These are phyloP conservation scores for Neurospora hispaniola DNA, from an alignment of 495 filamentous ascomycete genomes.

Conservation along the genomic window DNA sequence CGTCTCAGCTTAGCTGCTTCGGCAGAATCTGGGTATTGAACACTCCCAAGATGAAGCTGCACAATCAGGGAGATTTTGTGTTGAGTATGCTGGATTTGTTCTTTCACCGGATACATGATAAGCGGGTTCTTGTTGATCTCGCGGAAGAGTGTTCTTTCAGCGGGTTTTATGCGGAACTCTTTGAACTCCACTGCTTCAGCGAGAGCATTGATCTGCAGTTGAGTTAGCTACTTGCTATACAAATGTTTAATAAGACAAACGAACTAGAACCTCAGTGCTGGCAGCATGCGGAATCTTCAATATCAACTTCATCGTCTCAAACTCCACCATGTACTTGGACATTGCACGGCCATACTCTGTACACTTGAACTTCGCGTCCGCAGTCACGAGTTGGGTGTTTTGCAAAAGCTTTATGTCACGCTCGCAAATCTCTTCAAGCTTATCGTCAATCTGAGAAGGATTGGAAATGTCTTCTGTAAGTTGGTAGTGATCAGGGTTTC, in stretches of 20 bases:
- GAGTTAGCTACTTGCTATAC: slow-evolving; percentile 21
- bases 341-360: slow-evolving; percentile 82
- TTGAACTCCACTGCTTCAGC: slow-evolving; percentile 69
- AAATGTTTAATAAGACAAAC: slow-evolving; percentile 11
- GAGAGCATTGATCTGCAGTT: slow-evolving; percentile 28
- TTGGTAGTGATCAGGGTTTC: slow-evolving; percentile 72
- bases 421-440: slow-evolving; percentile 70
- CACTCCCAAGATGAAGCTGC: slow-evolving; percentile 65
- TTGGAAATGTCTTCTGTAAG: slow-evolving; percentile 43
- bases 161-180: slow-evolving; percentile 55
- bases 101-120: slow-evolving; percentile 71
- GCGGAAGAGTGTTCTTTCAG: slow-evolving; percentile 68
- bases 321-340: slow-evolving; percentile 88
- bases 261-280: slow-evolving; percentile 61
- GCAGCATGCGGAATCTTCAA: slow-evolving; percentile 51
- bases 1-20: slow-evolving; percentile 49
- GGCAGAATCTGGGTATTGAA: slow-evolving; percentile 58
- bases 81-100: slow-evolving; percentile 54
- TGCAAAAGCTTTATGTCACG: slow-evolving; percentile 64
- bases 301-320: slow-evolving; percentile 76
- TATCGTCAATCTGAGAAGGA: slow-evolving; percentile 48
- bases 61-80: slow-evolving; percentile 88
- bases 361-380: slow-evolving; percentile 41
- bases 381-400: slow-evolving; percentile 47
- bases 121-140: slow-evolving; percentile 66